These are phyloP conservation scores for Kazachstania martiniae DNA, from an alignment of 805 yeast species.

Conservation along the genomic window DNA sequence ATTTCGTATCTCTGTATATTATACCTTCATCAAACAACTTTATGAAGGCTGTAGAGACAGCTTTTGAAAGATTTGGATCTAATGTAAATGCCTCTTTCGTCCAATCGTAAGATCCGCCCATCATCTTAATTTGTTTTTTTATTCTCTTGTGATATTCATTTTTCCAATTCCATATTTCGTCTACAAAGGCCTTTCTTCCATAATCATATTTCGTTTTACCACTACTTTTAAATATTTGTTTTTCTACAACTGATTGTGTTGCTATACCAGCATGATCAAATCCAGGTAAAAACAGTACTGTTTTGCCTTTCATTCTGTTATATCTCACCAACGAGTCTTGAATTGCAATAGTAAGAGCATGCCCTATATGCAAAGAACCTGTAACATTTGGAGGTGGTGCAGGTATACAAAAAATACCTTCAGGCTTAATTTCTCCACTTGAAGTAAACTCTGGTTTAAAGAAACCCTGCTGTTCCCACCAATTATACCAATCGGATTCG, in stretches of 20 bases:
- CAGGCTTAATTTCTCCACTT: conserved; percentile 54
- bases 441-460: conserved; percentile 74
- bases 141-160: conserved; percentile 79
- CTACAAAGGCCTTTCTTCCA: conserved; percentile 80
- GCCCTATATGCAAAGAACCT: conserved; percentile 97
- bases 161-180: conserved; percentile 95
- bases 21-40: conserved; percentile 85
- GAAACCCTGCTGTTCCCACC: conserved; percentile 85
- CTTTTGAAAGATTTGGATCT: conserved; percentile 59
- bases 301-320: conserved; percentile 93
- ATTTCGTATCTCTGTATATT: conserved; percentile 82
- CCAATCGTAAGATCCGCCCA: conserved; percentile 98
- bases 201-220: conserved; percentile 83
- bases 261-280: conserved; percentile 99
- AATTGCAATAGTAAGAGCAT: conserved; percentile 86
- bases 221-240: conserved; percentile 77
- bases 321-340: conserved; percentile 87
- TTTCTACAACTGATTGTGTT: conserved; percentile 95
- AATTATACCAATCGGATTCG: conserved; percentile 89
- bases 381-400: conserved; percentile 98
- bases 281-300: conserved; percentile 87
- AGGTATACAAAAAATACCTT: conserved; percentile 79
- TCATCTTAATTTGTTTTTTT: conserved; percentile 65
- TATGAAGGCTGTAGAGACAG: conserved; percentile 86
- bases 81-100: conserved; percentile 84